Percentiles rank a stretch among this genome's conserved stretches.
These are phyloP conservation scores for Populus deltoides DNA, from an alignment of 345 rosid genomes.

Conservation along the genomic window DNA sequence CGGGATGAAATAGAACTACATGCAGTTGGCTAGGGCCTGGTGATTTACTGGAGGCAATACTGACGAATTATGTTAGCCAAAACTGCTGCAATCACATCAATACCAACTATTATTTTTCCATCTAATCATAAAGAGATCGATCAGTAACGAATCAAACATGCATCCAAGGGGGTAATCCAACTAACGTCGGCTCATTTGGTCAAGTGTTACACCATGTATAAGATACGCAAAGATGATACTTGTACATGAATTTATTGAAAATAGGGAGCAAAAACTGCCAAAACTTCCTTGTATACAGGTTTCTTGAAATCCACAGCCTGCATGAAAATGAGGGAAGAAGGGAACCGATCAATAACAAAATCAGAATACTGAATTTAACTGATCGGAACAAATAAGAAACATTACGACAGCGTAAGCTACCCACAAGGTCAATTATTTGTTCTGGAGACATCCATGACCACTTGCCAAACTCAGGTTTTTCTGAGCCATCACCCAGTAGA, in stretches of 20 bases:
- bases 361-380: neutral
- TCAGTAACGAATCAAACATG: neutral
- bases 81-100: neutral
- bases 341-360: neutral
- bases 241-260: constrained; percentile 34
- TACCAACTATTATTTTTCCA: neutral
- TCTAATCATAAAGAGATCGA: neutral
- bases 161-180: neutral
- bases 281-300: constrained; percentile 77
- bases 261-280: constrained; percentile 55
- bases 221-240: neutral
- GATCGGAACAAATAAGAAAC: neutral
- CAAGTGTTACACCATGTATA: neutral
- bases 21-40: neutral
- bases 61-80: neutral
- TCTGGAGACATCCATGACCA: constrained; percentile 84
- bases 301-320: constrained; percentile 95
- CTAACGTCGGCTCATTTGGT: neutral
- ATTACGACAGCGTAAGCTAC: constrained; percentile 16
- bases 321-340: constrained; percentile 10
- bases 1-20: neutral
- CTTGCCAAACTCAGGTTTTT: constrained; percentile 88
- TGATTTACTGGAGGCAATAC: neutral
- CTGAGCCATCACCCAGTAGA: constrained; percentile 81
- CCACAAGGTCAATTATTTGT: constrained; percentile 55